Percentiles rank a stretch among this genome's conserved stretches.
These are phyloP conservation scores for Kwoniella shandongensis DNA, from an alignment of 768 basidiomycete species.

Conservation along the genomic window DNA sequence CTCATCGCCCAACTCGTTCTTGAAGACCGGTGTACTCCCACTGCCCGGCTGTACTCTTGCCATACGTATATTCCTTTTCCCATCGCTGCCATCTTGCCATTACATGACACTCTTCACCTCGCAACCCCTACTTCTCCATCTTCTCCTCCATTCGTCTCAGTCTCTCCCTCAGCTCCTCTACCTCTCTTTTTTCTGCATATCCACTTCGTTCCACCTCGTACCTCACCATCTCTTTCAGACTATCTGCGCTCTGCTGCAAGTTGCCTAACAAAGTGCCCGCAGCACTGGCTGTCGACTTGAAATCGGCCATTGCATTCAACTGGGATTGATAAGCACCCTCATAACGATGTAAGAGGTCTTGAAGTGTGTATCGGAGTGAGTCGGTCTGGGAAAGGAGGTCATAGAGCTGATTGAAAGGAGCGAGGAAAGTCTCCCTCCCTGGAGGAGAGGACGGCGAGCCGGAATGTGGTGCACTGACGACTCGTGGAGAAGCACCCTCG, in stretches of 20 bases:
- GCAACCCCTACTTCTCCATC: constrained; percentile 22
- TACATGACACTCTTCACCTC: no score
- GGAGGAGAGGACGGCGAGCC: constrained; percentile 9
- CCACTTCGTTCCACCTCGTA: constrained; percentile 38
- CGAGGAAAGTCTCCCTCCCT: constrained; percentile 28
- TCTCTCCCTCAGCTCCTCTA: constrained; percentile 44
- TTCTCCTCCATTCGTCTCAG: constrained; percentile 41
- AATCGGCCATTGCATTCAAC: constrained; percentile 28
- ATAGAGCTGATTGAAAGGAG: constrained; percentile 39
- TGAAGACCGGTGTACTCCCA: no score
- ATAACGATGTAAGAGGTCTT: constrained; percentile 34
- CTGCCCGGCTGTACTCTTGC: no score
- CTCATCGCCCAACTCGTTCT: no score
- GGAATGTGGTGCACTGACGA: constrained; percentile 8
- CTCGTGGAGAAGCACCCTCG: constrained; percentile 10
- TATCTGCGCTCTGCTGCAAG: constrained; percentile 40
- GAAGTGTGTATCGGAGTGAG: constrained; percentile 23
- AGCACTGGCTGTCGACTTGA: constrained; percentile 31
- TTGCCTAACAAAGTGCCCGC: constrained; percentile 31
- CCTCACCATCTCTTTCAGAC: constrained; percentile 46
- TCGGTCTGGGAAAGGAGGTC: constrained; percentile 37
- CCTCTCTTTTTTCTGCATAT: constrained; percentile 18
- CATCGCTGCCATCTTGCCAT: no score
- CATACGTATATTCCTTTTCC: no score
- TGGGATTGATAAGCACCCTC: constrained; percentile 29